A percentile compares a stretch with the other conserved stretches of the same genome.
These are phyloP conservation scores for Phytophthora foliorum DNA, from an alignment of 352 stramenopile genomes.

Conservation along the genomic window DNA sequence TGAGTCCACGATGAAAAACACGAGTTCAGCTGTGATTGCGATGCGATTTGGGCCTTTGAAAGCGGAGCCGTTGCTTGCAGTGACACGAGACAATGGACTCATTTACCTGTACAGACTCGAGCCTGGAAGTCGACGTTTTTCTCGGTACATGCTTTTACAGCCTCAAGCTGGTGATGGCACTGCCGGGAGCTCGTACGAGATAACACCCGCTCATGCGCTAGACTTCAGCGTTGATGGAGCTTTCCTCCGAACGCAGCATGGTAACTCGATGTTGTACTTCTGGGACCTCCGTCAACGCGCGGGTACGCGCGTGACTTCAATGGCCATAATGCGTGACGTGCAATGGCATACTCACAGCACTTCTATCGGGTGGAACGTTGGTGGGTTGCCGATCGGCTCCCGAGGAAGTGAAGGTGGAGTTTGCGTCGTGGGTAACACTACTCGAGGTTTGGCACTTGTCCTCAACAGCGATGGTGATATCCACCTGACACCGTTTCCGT, in stretches of 20 bases:
- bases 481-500: slow-evolving; percentile 32
- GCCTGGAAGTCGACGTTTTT: slow-evolving; percentile 38
- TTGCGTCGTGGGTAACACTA: slow-evolving; percentile 23
- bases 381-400: slow-evolving; percentile 4
- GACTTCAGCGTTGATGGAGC: slow-evolving; percentile 76
- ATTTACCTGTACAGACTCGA: slow-evolving; percentile 81
- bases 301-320: slow-evolving; percentile 59
- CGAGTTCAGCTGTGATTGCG: slow-evolving; percentile 43
- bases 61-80: slow-evolving; percentile 45
- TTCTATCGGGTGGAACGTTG: slow-evolving; percentile 49
- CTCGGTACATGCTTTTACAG: slow-evolving; percentile 68
- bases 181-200: background rate
- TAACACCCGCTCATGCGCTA: slow-evolving; percentile 44
- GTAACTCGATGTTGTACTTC: slow-evolving; percentile 44
- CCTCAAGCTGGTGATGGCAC: slow-evolving; percentile 35
- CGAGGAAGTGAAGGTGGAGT: slow-evolving; percentile 1
- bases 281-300: slow-evolving; percentile 69
- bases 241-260: slow-evolving; percentile 71
- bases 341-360: slow-evolving; percentile 67
- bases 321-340: slow-evolving; percentile 50
- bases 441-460: slow-evolving; percentile 22
- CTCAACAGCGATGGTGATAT: slow-evolving; percentile 30
- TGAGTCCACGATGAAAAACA: slow-evolving; percentile 72
- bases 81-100: slow-evolving; percentile 66
- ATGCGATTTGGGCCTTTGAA: slow-evolving; percentile 58